Base-by-base conservation (phyloP, 129 eudicot genomes). In the Heracleum sosnowskyi region DNA sequence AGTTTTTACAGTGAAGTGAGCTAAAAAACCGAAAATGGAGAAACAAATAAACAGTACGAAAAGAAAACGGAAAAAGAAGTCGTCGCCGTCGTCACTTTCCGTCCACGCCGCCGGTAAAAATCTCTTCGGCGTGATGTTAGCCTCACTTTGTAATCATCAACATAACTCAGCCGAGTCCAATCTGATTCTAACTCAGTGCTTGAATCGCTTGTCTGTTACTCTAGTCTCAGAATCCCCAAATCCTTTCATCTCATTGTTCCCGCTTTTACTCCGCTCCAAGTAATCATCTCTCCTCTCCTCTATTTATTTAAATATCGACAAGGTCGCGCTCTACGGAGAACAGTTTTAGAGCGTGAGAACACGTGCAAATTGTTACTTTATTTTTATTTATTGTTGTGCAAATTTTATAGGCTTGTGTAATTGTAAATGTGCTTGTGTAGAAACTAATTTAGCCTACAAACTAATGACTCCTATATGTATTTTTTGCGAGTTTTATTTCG, bases 191-290 rank as follows among this genome's bases (percentile, higher is more conserved):
- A 55, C 44, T 44, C 81, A 75, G 51, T 77, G 87, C 73, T 78
- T 90, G 64, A 40, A 79, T 78, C 85, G 80, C n/a, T 53, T 90
- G 24, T 86, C 76, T 36, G 73, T 68, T 41, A 81, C 86, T 41
- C 88, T 90, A 28, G 85, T 84, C 74, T 78, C 85, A 44, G 63
- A 84, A 46, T 66, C 79, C 73, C 88, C 77, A 24, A 39, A 62
- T 64, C 69, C 79, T 28, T 76, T 88, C 45, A 63, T 86, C 77
- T 86, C 91, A 41, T 81, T 91, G 76, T 85, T 88, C 39, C 92
- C 96, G 0, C 51, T 80, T 74, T 81, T 91, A 33, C 77, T 88
- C 84, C 81, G 70, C 77, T 88, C 87, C 75, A 82, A 70, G 96
- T 90, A 82, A 78, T 29, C 7, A 11, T 26, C 41, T 78, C 55